Evolutionary conservation across 805 yeast genomes (phyloP).

Genomic region (Saturnispora zaruensis): DNA sequence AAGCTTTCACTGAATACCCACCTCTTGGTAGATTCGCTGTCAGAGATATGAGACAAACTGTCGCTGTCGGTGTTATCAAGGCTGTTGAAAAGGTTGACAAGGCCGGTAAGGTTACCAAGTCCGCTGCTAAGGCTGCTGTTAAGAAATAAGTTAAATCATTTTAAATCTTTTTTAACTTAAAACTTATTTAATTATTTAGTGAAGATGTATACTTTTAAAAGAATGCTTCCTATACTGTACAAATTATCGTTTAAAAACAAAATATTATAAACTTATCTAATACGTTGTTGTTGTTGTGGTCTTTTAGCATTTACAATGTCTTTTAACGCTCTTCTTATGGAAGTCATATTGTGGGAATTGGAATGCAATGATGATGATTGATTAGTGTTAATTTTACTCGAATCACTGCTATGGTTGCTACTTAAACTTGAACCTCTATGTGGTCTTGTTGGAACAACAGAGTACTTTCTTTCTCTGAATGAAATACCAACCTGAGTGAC

Average conservation of each 20-base stretch:
- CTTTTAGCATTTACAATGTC: slow-evolving; percentile 1
- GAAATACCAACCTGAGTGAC: slow-evolving; percentile 66
- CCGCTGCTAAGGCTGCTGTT: slow-evolving; percentile 70
- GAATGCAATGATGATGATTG: background rate
- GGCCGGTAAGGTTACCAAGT: slow-evolving; percentile 95
- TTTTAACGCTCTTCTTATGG: slow-evolving; percentile 10
- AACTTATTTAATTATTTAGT: slow-evolving; percentile 4
- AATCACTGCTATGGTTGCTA: background rate
- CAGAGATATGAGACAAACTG: slow-evolving; percentile 99
- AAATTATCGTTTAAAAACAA: background rate
- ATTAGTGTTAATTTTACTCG: background rate
- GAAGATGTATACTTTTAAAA: slow-evolving; percentile 7
- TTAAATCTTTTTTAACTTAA: background rate
- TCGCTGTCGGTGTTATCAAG: slow-evolving; percentile 99
- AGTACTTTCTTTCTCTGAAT: slow-evolving; percentile 58
- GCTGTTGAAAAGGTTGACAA: slow-evolving; percentile 76
- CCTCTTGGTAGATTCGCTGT: slow-evolving; percentile 97
- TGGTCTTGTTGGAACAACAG: slow-evolving; percentile 74
- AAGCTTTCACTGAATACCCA: slow-evolving; percentile 89
- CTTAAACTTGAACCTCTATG: slow-evolving; percentile 8
- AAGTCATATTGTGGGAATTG: background rate
- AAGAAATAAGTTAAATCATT: slow-evolving; percentile 44
- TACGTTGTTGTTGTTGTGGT: background rate
- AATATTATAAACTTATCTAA: background rate
- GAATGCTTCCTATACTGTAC: slow-evolving; percentile 9